Conservation (phyloP, 805 yeast genomes). For the Yarrowia hollandica region DNA sequence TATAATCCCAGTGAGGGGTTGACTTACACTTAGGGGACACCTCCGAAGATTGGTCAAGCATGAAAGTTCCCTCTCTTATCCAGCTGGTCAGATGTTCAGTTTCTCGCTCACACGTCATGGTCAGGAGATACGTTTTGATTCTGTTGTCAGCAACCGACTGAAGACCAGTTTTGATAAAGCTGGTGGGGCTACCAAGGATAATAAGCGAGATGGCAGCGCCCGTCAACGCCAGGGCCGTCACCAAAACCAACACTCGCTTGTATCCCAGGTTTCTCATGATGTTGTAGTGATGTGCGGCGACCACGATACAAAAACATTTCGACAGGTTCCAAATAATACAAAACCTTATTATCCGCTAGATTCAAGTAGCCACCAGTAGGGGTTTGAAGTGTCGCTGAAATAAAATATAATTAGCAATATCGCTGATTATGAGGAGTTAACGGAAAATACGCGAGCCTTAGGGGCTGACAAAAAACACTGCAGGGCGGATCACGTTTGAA, state of each 20-base stretch:
- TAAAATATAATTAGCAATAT: too few relatives aligned
- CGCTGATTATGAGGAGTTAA: too few relatives aligned
- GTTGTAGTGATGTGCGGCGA: background rate
- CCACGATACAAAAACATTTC: too few relatives aligned
- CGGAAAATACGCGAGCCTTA: too few relatives aligned
- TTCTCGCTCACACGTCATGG: conserved; percentile 19
- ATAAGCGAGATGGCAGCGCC: background rate
- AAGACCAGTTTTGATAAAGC: too few relatives aligned
- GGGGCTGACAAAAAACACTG: too few relatives aligned
- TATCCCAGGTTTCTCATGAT: too few relatives aligned
- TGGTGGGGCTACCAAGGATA: background rate
- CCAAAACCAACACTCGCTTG: conserved; percentile 12
- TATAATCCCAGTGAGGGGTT: background rate
- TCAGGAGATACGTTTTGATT: conserved; percentile 10
- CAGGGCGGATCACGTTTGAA: too few relatives aligned
- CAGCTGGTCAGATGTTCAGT: background rate
- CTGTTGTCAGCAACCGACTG: background rate
- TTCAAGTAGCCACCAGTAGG: too few relatives aligned
- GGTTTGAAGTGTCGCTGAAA: too few relatives aligned
- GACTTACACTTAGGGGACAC: background rate
- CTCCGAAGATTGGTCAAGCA: background rate
- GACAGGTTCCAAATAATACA: too few relatives aligned
- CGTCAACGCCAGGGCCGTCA: background rate
- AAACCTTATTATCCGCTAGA: too few relatives aligned
- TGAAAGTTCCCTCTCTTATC: conserved; percentile 6